Evolutionary conservation across 2,329 filamentous ascomycete species (phyloP).

Genomic region (Cladosporium sp.): DNA sequence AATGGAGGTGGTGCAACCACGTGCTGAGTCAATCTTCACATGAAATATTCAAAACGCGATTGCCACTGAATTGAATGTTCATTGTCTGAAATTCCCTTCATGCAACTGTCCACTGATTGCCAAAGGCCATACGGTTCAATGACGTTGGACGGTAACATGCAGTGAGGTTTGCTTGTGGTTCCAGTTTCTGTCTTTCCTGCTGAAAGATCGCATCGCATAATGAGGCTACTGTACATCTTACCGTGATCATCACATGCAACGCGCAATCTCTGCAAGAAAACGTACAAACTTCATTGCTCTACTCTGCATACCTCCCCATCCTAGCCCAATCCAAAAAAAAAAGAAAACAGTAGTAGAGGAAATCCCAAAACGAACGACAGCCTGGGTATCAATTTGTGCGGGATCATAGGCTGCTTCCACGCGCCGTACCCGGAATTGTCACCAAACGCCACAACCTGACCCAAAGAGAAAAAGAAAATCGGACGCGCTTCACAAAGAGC

Average conservation of each 20-base stretch:
- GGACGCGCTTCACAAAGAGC: neutral
- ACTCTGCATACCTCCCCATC: neutral
- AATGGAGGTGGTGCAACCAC: neutral
- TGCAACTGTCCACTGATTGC: neutral
- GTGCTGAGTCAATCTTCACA: neutral
- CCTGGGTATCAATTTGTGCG: constrained; percentile 21
- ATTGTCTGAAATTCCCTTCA: neutral
- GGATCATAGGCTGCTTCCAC: constrained; percentile 7
- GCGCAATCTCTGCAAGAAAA: neutral
- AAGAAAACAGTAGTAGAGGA: neutral
- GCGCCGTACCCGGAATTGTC: constrained; percentile 5
- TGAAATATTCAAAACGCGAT: neutral
- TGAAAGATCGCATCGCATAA: neutral
- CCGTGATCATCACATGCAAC: neutral
- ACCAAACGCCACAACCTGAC: constrained; percentile 5
- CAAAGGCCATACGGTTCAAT: neutral
- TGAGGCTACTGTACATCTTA: neutral
- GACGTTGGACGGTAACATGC: neutral
- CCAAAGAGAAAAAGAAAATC: neutral
- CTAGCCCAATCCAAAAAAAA: neutral
- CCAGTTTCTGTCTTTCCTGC: neutral
- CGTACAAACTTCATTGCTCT: neutral
- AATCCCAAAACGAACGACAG: constrained; percentile 5
- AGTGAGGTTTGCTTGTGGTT: neutral
- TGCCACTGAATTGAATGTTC: neutral